Conservation (phyloP, 805 yeast genomes). For the Kregervanrija pseudodelftensis region DNA sequence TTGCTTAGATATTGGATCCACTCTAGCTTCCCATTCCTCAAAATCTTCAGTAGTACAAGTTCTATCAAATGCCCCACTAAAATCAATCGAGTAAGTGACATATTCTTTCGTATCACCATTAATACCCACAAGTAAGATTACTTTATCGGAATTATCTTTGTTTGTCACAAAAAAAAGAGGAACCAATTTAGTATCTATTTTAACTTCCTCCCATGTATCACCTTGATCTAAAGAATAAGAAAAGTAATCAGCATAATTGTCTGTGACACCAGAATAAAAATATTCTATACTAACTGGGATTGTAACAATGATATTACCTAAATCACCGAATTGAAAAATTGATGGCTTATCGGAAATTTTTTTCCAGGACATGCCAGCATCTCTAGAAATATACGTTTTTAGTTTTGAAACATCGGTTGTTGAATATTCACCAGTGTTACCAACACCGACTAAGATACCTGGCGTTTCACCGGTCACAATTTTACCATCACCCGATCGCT, state of each 20-base stretch:
- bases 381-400: slow-evolving; percentile 57
- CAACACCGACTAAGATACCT: slow-evolving; percentile 56
- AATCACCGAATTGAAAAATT: slow-evolving; percentile 61
- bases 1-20: slow-evolving; percentile 22
- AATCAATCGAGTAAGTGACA: slow-evolving; percentile 40
- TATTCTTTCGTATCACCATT: slow-evolving; percentile 10
- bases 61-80: slow-evolving; percentile 44
- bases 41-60: slow-evolving; percentile 45
- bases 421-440: slow-evolving; percentile 68
- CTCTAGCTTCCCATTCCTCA: slow-evolving; percentile 57
- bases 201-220: slow-evolving; percentile 46
- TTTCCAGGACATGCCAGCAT: slow-evolving; percentile 74
- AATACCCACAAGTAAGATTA: slow-evolving; percentile 46
- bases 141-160: slow-evolving; percentile 62
- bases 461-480: slow-evolving; percentile 48
- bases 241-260: slow-evolving; percentile 19
- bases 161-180: slow-evolving; percentile 34
- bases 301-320: slow-evolving; percentile 66
- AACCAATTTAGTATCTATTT: slow-evolving; percentile 34
- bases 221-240: slow-evolving; percentile 71
- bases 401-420: slow-evolving; percentile 16
- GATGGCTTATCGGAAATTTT: slow-evolving; percentile 46
- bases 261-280: slow-evolving; percentile 25
- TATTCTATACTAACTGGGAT: slow-evolving; percentile 31
- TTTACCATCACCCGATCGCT: slow-evolving; percentile 35